Conservation (phyloP, 306 rosid genomes). For the Parietaria judaica region DNA sequence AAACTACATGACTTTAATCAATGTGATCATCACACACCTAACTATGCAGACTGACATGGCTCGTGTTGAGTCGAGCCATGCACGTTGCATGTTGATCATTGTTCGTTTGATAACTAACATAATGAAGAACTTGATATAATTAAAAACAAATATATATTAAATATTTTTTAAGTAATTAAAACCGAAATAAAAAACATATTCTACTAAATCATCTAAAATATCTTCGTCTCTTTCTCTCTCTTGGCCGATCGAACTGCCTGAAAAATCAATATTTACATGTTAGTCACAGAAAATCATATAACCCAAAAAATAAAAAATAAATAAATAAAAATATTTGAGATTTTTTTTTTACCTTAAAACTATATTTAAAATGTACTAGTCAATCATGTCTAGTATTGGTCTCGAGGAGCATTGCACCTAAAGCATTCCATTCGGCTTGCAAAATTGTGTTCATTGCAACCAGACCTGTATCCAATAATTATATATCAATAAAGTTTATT, state of each 20-base stretch:
- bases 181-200: background rate
- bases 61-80: constrained; percentile 18
- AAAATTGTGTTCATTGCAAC: constrained; percentile 97
- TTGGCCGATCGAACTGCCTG: constrained; percentile 32
- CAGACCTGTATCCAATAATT: constrained; percentile 42
- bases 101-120: constrained; percentile 9
- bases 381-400: constrained; percentile 30
- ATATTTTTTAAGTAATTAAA: constrained; percentile 15
- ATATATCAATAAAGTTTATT: no score
- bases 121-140: constrained; percentile 8
- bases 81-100: background rate
- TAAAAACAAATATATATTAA: constrained; percentile 19
- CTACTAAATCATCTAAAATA: background rate
- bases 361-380: constrained; percentile 5
- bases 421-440: constrained; percentile 96
- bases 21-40: constrained; percentile 24
- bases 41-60: constrained; percentile 19
- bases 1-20: constrained; percentile 33
- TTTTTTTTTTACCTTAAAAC: constrained; percentile 12
- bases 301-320: background rate
- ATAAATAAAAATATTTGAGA: background rate
- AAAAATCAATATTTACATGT: background rate
- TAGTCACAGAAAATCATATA: background rate
- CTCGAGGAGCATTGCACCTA: constrained; percentile 95
- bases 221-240: constrained; percentile 17